These are phyloP conservation scores for Ophiocordyceps sinensis DNA, from an alignment of 2,329 filamentous ascomycete genomes.

Conservation along the genomic window DNA sequence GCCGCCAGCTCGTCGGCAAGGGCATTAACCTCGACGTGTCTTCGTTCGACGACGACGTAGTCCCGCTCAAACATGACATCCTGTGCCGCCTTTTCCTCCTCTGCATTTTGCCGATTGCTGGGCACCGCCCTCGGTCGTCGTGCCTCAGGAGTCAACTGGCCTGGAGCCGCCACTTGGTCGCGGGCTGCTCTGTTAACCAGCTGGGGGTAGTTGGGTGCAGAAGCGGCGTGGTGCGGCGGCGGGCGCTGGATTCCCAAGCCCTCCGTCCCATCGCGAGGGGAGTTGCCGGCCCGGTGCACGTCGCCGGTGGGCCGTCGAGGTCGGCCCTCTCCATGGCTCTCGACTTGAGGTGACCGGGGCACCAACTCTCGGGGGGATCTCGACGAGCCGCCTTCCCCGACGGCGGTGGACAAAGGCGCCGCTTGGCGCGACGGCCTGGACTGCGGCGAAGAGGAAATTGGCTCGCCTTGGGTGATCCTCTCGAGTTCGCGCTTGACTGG, in stretches of 20 bases:
- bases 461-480: constrained; percentile 16
- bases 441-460: constrained; percentile 12
- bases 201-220: constrained; percentile 30
- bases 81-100: constrained; percentile 61
- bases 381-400: constrained; percentile 16
- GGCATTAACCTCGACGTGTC: constrained; percentile 89
- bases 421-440: constrained; percentile 18
- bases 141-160: constrained; percentile 17
- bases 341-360: constrained; percentile 27
- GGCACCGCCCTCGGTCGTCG: constrained; percentile 14
- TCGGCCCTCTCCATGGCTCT: constrained; percentile 24
- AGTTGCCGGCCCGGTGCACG: constrained; percentile 21
- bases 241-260: constrained; percentile 39
- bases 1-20: constrained; percentile 90
- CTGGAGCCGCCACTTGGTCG: constrained; percentile 10
- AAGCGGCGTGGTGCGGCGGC: constrained; percentile 29
- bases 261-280: constrained; percentile 30
- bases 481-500: constrained; percentile 20
- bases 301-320: constrained; percentile 14
- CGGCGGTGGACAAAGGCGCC: constrained; percentile 18
- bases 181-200: constrained; percentile 9
- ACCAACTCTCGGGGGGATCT: constrained; percentile 27
- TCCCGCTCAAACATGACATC: constrained; percentile 86
- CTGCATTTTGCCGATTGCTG: constrained; percentile 25
- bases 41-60: constrained; percentile 92